A percentile compares a stretch with the other conserved stretches of the same genome.
phyloP scores from a whole-genome alignment of 73 alveolate genomes.

The Tetrahymena elliotti region DNA sequence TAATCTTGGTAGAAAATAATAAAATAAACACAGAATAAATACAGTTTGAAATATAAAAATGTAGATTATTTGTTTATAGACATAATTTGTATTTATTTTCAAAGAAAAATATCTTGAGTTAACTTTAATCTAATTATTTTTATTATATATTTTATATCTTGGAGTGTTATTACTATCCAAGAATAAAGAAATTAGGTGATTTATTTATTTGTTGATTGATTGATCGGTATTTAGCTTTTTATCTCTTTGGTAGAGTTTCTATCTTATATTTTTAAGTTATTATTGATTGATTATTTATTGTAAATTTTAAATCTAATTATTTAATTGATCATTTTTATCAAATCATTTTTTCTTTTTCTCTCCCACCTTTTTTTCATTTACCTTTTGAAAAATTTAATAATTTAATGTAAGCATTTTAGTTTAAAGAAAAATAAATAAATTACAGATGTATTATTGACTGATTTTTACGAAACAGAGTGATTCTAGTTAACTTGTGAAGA shows the following conservation, averaged over 20 bases:
- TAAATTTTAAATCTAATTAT: too few species aligned
- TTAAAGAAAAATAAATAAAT: too few species aligned
- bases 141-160: too few species aligned
- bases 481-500: background rate
- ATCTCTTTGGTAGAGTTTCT: background rate
- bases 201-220: too few species aligned
- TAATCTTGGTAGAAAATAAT: too few species aligned
- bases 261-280: background rate
- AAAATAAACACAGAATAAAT: too few species aligned
- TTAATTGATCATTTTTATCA: background rate
- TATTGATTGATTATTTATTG: background rate
- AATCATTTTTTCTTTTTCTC: background rate
- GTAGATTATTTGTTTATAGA: background rate
- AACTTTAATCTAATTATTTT: background rate
- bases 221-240: background rate
- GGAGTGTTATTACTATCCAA: too few species aligned
- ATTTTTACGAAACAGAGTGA: background rate
- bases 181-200: too few species aligned
- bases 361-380: background rate
- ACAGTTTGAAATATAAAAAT: background rate
- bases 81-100: background rate
- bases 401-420: background rate
- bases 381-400: background rate
- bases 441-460: background rate
- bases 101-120: background rate